These are phyloP conservation scores for Chionographis japonica DNA, from an alignment of 106 monocot species.

Conservation along the genomic window DNA sequence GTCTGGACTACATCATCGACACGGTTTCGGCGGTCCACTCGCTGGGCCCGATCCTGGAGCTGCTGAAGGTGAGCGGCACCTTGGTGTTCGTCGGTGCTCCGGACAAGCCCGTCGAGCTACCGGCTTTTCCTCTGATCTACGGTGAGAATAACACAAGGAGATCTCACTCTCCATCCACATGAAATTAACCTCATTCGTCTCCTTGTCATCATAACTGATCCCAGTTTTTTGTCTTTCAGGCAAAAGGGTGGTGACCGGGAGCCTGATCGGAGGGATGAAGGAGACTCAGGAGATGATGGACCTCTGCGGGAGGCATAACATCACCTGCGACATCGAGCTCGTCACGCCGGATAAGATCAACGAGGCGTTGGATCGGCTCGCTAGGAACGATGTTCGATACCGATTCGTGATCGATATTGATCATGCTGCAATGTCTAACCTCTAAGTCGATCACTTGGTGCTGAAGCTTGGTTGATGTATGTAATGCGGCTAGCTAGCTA, in stretches of 20 bases:
- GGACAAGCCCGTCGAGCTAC: conserved; percentile 62
- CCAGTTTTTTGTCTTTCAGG: conserved; percentile 8
- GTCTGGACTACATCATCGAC: conserved; percentile 53
- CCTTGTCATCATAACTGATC: neutral
- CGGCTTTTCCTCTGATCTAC: conserved; percentile 61
- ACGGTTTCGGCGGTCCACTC: conserved; percentile 58
- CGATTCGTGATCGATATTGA: conserved; percentile 77
- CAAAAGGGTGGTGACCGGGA: conserved; percentile 53
- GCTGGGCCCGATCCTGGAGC: conserved; percentile 52
- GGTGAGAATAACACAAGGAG: conserved; percentile 20
- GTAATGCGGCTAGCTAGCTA: too few relatives aligned
- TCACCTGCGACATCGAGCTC: conserved; percentile 66
- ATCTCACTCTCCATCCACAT: neutral
- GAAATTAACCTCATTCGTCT: neutral
- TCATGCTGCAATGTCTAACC: conserved; percentile 1
- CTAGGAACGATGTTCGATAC: conserved; percentile 74
- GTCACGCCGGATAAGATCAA: conserved; percentile 52
- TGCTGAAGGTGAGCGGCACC: conserved; percentile 54
- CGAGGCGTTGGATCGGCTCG: conserved; percentile 57
- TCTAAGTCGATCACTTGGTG: conserved; percentile 2
- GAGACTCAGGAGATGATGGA: conserved; percentile 97
- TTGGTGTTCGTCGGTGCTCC: conserved; percentile 57
- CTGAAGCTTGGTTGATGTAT: neutral
- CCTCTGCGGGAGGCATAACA: conserved; percentile 66
- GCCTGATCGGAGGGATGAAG: conserved; percentile 71